Base-by-base conservation (phyloP, 208 protist genomes). In the Leptomonas pyrrhocoris region DNA sequence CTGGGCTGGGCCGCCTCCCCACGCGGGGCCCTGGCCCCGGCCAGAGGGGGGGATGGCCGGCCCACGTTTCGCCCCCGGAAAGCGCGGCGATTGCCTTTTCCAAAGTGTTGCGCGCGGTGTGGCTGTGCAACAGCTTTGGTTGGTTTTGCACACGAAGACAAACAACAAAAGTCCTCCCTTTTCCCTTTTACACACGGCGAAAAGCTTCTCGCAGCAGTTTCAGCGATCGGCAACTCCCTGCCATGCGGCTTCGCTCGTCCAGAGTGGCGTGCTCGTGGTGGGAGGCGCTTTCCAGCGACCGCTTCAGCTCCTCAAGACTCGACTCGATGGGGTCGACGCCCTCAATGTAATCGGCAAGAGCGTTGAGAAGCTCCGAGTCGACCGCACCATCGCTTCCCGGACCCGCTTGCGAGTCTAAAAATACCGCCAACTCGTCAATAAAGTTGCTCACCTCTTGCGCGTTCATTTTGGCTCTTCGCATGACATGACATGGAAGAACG, bases 271-370 rank as follows among this genome's bases (percentile, higher is more conserved):
- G 46, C 5, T 51, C 30, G 30, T 34, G 45, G 30, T 25, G 25
- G 21, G 40, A 48, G 63, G 71, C 63, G 19, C 21, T 43, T 16
- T 70, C 34, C 11, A 77, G 45, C 11, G 48, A 49, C 7, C 54
- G 13, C 23, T 55, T 49, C 19, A 77, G 63, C 21, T 59, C 46
- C 1, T 71, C 63, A 6, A 77, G 40, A n/a, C 56, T 60, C 18
- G 56, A 42, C 13, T 57, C 63, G 40, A 25, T 48, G 18, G 71
- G 64, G 71, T 77, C 71, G 31, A 49, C 57, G 18, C 71, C 71
- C 55, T 77, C 71, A 38, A 77, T 50, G 63, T 71, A 77, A 56
- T 77, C 71, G 2, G 71, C 71, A 25, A 77, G 38, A 7, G 55
- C 53, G 57, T 66, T 71, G 34, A 77, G 71, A 36, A 77, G 40